Evolutionary conservation across 495 filamentous ascomycete genomes (phyloP).

Genomic region (Xylaria flabelliformis): DNA sequence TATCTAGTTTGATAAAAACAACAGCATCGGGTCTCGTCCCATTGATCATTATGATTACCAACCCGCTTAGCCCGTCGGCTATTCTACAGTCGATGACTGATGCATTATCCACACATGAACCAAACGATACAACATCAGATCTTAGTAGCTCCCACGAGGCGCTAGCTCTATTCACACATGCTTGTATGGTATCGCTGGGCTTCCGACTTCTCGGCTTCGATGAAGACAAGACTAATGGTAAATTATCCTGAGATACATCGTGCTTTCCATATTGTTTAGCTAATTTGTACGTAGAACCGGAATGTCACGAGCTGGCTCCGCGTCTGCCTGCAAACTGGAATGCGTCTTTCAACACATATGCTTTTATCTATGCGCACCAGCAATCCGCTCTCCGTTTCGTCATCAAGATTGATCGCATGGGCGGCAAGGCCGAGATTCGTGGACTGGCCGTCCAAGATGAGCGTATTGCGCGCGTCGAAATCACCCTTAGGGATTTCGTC

Average conservation of each 20-base stretch:
- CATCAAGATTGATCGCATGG: slow-evolving; percentile 80
- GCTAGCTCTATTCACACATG: slow-evolving; percentile 83
- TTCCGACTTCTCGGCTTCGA: slow-evolving; percentile 84
- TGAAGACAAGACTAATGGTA: slow-evolving; percentile 68
- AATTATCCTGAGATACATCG: slow-evolving; percentile 11
- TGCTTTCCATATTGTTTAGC: background rate
- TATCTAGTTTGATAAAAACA: background rate
- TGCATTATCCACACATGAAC: slow-evolving; percentile 59
- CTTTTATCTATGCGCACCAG: slow-evolving; percentile 88
- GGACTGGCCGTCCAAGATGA: slow-evolving; percentile 82
- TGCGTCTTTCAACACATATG: slow-evolving; percentile 64
- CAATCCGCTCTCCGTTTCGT: slow-evolving; percentile 88
- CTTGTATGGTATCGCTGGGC: slow-evolving; percentile 77
- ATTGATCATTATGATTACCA: slow-evolving; percentile 30
- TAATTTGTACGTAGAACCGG: slow-evolving; percentile 41
- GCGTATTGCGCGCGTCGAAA: slow-evolving; percentile 76
- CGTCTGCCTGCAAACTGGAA: slow-evolving; percentile 85
- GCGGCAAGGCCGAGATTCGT: slow-evolving; percentile 80
- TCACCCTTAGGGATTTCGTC: slow-evolving; percentile 78
- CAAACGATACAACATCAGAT: slow-evolving; percentile 58
- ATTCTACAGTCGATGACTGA: slow-evolving; percentile 63
- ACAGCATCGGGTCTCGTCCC: background rate
- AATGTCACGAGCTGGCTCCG: slow-evolving; percentile 52
- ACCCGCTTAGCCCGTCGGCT: slow-evolving; percentile 49
- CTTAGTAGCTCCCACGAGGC: slow-evolving; percentile 84